Base-by-base conservation (phyloP, 192 early-diverging fungal genomes). In the Podochytrium sp. region DNA sequence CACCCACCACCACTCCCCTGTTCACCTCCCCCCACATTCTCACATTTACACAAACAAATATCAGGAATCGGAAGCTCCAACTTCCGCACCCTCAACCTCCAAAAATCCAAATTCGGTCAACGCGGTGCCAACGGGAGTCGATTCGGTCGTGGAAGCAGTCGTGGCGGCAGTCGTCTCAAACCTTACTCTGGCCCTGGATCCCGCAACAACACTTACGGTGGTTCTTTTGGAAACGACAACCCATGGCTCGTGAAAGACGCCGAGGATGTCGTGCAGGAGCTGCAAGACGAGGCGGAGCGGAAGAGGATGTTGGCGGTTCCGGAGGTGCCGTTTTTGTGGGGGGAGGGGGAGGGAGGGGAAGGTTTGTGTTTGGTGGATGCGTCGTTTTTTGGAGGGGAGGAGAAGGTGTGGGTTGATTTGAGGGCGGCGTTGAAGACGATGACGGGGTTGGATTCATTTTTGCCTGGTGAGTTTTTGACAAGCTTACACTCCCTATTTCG, bases 41-140 rank as follows among this genome's bases (percentile, higher is more conserved):
- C 29, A 10, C 7, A 32, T 62, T 62, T 7, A 20, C 16, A 49
- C 12, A 42, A 20, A 1, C 30, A 34, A 3, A 39, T 63, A n/a
- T 63, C 64, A 59, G 63, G 52, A 2, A 75, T 75, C 32, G 74
- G 74, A 27, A 75, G 74, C 42, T 75, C 74, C 1, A 75, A 75
- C 34, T 75, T 75, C 64, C 10, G 56, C 6, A 34, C 51, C 12
- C 49, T 75, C 35, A 75, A 75, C 16, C 39, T 75, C 6, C 50
- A 67, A 29, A 75, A 75, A 43, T 43, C 62, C 20, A 65, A 55
- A 32, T 75, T 75, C 47, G 52, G 35, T 12, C 1, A 20, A 20
- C 7, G 53, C 12, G 40, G 51, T 1, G 52, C 10, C 14, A 14
- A 27, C 55, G 10, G 23, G 14, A 14, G 30, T 27, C 55, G n/a